Evolutionary conservation across 2,329 filamentous ascomycete genomes (phyloP).

Genomic region (Cercospora brassicicola): DNA sequence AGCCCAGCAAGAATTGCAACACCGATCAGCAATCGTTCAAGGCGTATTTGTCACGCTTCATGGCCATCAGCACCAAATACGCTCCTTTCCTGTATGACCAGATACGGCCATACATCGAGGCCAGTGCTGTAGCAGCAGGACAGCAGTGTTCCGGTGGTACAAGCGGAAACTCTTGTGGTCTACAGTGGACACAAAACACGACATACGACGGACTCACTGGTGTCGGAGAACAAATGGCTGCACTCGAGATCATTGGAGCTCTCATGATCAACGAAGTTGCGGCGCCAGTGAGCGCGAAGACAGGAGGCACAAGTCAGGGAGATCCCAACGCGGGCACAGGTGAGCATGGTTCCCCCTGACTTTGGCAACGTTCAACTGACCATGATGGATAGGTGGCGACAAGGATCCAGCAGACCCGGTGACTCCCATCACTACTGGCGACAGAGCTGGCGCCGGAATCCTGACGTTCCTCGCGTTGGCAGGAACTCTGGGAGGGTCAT

Average conservation of each 20-base stretch:
- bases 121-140: slow-evolving; percentile 57
- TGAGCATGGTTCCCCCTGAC: not conserved
- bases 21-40: slow-evolving; percentile 41
- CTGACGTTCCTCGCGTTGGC: slow-evolving; percentile 29
- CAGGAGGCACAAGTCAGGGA: slow-evolving; percentile 55
- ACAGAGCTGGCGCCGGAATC: slow-evolving; percentile 65
- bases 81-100: slow-evolving; percentile 56
- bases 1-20: slow-evolving; percentile 44
- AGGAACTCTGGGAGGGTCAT: slow-evolving; percentile 21
- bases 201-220: slow-evolving; percentile 51
- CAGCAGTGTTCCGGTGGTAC: slow-evolving; percentile 53
- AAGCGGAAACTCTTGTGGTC: slow-evolving; percentile 48
- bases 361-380: not conserved
- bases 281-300: slow-evolving; percentile 49
- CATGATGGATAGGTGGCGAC: slow-evolving; percentile 17
- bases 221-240: slow-evolving; percentile 59
- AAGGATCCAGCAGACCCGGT: slow-evolving; percentile 34
- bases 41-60: slow-evolving; percentile 47
- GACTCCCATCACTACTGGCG: slow-evolving; percentile 56
- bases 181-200: slow-evolving; percentile 42
- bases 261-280: slow-evolving; percentile 41
- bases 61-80: slow-evolving; percentile 57
- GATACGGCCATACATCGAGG: slow-evolving; percentile 55
- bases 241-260: slow-evolving; percentile 52
- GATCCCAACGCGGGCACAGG: slow-evolving; percentile 47